Evolutionary conservation across 2,329 filamentous ascomycete genomes (phyloP), one percentile per base, ranked within the genome.

Genomic region (Mycosphaerella sp.): DNA sequence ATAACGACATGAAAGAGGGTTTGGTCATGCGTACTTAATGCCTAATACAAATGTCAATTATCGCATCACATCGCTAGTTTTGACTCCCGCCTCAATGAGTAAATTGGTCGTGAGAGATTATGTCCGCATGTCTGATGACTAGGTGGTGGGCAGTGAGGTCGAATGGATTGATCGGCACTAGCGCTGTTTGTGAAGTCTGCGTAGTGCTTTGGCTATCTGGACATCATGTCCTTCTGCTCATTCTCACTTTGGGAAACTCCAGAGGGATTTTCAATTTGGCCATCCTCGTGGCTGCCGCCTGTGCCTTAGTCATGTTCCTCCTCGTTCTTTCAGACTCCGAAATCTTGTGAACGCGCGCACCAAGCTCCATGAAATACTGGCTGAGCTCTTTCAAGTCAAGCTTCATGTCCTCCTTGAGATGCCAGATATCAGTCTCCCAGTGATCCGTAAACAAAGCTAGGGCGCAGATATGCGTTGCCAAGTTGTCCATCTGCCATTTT

Each of bases 261-360:
- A 96, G 73, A 2, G 93, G 93, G 56, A 96, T 69, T 61, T 78
- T 80, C 62, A 97, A 72, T 60, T 82, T 82, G 10, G 86, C 89
- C 44, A 90, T 72, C 53, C 71, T 77, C 55, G 82, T 81, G 50
- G 80, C 80, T 16, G 70, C 68, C 3, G 77, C 78, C 62, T 81
- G 77, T 1, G 79, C 79, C 65, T 82, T 83, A 28, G 78, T 79
- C 58, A 82, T 76, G 52, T 79, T 75, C 58, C 75, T 71, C 66
- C 77, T 68, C 30, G 56, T 59, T 35, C 59, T 65, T 50, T 79
- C 75, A 14, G 65, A 66, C 44, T 77, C 76, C 3, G 72, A 75
- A 10, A 75, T 69, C 25, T 66, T 57, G 14, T 52, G 63, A 30
- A 87, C 75, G 60, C 76, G 80, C 27, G 84, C 87, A 17, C 88